Evolutionary conservation across 1,139 yeast species (phyloP).

Genomic region (Geotrichum australiense): DNA sequence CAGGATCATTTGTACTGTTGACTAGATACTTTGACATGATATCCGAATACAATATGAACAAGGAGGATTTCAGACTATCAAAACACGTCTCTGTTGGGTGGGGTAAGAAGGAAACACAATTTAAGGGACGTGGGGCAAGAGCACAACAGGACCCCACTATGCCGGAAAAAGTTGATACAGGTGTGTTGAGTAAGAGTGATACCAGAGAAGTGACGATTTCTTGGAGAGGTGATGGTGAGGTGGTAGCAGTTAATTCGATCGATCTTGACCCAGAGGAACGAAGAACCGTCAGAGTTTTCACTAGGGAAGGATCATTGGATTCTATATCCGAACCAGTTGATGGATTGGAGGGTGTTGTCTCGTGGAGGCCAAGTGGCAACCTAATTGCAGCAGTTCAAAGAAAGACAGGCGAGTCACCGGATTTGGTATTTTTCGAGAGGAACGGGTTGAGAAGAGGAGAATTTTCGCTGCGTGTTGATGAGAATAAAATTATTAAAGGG

Average conservation of each 20-base stretch:
- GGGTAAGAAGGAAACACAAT: constrained; percentile 97
- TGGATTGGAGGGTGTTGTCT: constrained; percentile 60
- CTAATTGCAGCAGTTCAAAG: constrained; percentile 79
- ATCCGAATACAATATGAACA: constrained; percentile 51
- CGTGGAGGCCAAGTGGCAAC: constrained; percentile 93
- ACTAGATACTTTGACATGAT: constrained; percentile 79
- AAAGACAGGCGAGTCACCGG: constrained; percentile 25
- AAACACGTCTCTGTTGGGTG: constrained; percentile 96
- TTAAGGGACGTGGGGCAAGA: constrained; percentile 87
- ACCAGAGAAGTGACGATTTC: constrained; percentile 49
- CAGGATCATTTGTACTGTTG: constrained; percentile 57
- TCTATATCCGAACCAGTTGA: constrained; percentile 90
- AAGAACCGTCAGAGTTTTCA: constrained; percentile 77
- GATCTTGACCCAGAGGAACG: constrained; percentile 48
- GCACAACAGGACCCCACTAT: constrained; percentile 96
- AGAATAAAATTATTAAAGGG: constrained; percentile 41
- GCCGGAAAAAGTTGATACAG: constrained; percentile 63
- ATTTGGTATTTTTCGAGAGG: constrained; percentile 75
- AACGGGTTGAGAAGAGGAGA: constrained; percentile 92
- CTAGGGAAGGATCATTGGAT: constrained; percentile 64
- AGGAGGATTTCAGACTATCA: constrained; percentile 61
- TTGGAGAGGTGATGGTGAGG: constrained; percentile 97
- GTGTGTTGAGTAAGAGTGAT: constrained; percentile 46
- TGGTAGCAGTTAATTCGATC: constrained; percentile 58
- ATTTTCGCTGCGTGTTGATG: constrained; percentile 60